Conservation (phyloP, 257 asterid genomes). For the Rubia yunnanensis region DNA sequence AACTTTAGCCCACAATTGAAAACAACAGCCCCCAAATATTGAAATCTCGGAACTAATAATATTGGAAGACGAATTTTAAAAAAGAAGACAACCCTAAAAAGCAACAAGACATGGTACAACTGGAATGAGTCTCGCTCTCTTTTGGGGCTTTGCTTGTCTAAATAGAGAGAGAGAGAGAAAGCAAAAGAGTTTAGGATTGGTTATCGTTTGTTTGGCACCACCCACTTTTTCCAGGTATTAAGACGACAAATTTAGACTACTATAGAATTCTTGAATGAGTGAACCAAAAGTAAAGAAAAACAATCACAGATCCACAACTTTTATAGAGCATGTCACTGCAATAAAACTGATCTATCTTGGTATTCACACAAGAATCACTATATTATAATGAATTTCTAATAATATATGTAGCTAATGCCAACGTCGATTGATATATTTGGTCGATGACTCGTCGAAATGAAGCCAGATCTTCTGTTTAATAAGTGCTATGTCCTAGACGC, state of each 20-base stretch:
- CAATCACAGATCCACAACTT: too few species aligned
- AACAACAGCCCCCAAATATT: not conserved
- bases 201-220: slow-evolving; percentile 7
- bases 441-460: too few species aligned
- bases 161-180: not conserved
- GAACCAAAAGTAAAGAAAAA: slow-evolving; percentile 20
- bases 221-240: slow-evolving; percentile 15
- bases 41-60: not conserved
- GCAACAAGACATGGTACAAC: slow-evolving; percentile 31
- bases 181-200: slow-evolving; percentile 23
- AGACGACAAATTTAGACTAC: not conserved
- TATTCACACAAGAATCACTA: too few species aligned
- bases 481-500: too few species aligned
- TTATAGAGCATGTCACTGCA: too few species aligned
- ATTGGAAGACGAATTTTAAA: slow-evolving; percentile 1
- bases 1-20: slow-evolving; percentile 6
- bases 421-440: too few species aligned
- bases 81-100: slow-evolving; percentile 26
- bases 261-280: slow-evolving; percentile 1
- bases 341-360: too few species aligned
- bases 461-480: too few species aligned
- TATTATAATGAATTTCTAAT: too few species aligned
- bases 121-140: slow-evolving; percentile 30
- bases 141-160: slow-evolving; percentile 9
- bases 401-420: too few species aligned